phyloP scores from a whole-genome alignment of 169 alveolate species.

The Cryptosporidium xiaoi region DNA sequence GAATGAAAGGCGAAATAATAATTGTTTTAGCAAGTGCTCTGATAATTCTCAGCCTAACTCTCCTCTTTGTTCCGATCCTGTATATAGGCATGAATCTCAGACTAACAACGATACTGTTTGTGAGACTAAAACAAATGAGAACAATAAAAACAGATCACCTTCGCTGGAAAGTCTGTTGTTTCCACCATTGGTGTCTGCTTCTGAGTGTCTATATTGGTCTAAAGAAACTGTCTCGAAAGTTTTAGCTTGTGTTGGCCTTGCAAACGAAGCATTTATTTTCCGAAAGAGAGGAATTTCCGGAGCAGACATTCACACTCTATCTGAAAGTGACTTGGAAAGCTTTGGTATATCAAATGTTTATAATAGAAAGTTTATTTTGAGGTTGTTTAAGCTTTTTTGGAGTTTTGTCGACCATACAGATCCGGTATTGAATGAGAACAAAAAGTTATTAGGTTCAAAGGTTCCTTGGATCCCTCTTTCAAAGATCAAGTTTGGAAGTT shows the following conservation, averaged over 20 bases:
- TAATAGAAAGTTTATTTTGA: slow-evolving; percentile 75
- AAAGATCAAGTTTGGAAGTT: slow-evolving; percentile 69
- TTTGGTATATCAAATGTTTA: slow-evolving; percentile 75
- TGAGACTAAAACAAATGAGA: background rate
- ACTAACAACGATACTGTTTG: background rate
- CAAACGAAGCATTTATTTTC: slow-evolving; percentile 53
- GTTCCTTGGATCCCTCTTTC: slow-evolving; percentile 47
- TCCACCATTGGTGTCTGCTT: slow-evolving; percentile 16
- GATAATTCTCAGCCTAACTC: no score
- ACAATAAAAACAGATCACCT: no score
- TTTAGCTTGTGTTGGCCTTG: slow-evolving; percentile 11
- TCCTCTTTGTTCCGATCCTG: no score
- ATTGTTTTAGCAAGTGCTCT: no score
- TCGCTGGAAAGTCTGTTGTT: background rate
- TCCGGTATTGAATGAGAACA: slow-evolving; percentile 73
- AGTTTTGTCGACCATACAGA: slow-evolving; percentile 78
- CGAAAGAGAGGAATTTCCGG: slow-evolving; percentile 75
- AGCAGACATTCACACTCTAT: slow-evolving; percentile 71
- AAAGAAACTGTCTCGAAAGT: slow-evolving; percentile 7
- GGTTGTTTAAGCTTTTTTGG: slow-evolving; percentile 76
- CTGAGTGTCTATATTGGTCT: slow-evolving; percentile 44
- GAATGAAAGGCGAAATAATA: no score
- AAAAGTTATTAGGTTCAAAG: slow-evolving; percentile 10
- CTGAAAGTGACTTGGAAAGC: slow-evolving; percentile 73
- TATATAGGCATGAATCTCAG: no score